Conservation (phyloP, 306 rosid genomes). For the Oxytropis ochrocephala region DNA sequence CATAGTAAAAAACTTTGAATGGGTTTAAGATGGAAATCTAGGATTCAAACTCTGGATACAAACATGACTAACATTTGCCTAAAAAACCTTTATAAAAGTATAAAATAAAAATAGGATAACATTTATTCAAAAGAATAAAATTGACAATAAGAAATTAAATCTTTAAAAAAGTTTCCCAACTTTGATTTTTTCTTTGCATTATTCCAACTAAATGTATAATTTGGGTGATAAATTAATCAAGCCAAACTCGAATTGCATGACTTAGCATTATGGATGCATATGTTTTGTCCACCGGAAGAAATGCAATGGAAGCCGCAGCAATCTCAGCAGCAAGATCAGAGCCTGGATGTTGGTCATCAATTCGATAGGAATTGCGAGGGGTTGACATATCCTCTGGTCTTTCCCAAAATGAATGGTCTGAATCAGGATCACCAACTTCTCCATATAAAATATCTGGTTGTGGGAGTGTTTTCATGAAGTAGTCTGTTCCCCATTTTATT, state of each 20-base stretch:
- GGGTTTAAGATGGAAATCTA: too few relatives aligned
- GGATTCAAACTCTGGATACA: too few relatives aligned
- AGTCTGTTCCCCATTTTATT: slow-evolving; percentile 66
- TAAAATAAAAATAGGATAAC: too few relatives aligned
- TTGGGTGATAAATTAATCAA: background rate
- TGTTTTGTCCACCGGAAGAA: background rate
- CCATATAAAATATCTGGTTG: slow-evolving; percentile 32
- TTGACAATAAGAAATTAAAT: too few relatives aligned
- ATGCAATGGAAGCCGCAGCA: slow-evolving; percentile 48
- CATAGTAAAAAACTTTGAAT: too few relatives aligned
- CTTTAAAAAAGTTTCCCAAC: too few relatives aligned
- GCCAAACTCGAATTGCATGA: slow-evolving; percentile 42
- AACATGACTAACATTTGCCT: too few relatives aligned
- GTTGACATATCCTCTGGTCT: slow-evolving; percentile 74
- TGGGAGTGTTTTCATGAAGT: slow-evolving; percentile 53
- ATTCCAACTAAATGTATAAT: background rate
- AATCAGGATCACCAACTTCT: slow-evolving; percentile 44
- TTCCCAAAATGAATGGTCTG: slow-evolving; percentile 58
- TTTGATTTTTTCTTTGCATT: too few relatives aligned
- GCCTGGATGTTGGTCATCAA: slow-evolving; percentile 41
- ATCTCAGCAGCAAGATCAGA: slow-evolving; percentile 69
- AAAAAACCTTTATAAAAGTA: too few relatives aligned
- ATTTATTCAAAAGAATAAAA: too few relatives aligned
- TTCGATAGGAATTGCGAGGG: slow-evolving; percentile 13
- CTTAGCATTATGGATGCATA: slow-evolving; percentile 30